Percentiles rank a stretch among this genome's conserved stretches.
Evolutionary conservation across 768 basidiomycete genomes (phyloP).

Genomic region (Russula earlei): DNA sequence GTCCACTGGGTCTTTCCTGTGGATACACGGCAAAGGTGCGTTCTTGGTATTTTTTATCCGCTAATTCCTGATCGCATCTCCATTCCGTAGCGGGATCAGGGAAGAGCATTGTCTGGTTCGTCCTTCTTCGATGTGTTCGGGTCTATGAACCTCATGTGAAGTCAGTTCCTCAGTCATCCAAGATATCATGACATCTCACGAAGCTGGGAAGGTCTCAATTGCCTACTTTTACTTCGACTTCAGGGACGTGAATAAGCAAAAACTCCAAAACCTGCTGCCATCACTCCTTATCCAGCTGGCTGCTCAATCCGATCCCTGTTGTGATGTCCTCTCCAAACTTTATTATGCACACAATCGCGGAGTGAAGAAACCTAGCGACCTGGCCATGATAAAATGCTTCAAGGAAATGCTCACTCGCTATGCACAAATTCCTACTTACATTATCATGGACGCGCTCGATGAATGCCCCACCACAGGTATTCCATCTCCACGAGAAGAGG

Average conservation of each 20-base stretch:
- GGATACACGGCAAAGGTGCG: not conserved
- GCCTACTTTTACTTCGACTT: conserved; percentile 9
- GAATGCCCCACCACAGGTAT: not conserved
- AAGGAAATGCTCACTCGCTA: not conserved
- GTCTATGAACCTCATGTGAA: not conserved
- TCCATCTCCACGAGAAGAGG: not conserved
- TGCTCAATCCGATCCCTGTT: not conserved
- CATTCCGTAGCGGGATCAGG: not conserved
- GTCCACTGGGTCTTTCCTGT: not conserved
- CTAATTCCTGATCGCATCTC: not conserved
- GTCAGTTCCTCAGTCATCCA: not conserved
- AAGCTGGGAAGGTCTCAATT: not conserved
- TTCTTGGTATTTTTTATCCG: not conserved
- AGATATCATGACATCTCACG: not conserved
- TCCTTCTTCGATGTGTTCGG: not conserved
- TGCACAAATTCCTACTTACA: not conserved
- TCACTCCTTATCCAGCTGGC: conserved; percentile 1
- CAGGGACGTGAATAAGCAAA: not conserved
- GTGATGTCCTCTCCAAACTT: not conserved
- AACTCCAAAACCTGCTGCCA: not conserved
- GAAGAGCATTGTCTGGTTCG: conserved; percentile 2
- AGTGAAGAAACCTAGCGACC: not conserved
- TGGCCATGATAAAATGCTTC: not conserved
- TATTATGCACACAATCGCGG: not conserved
- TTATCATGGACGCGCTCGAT: conserved; percentile 7